phyloP scores from a whole-genome alignment of 164 flowering plant species.

The Vitis amurensis region DNA sequence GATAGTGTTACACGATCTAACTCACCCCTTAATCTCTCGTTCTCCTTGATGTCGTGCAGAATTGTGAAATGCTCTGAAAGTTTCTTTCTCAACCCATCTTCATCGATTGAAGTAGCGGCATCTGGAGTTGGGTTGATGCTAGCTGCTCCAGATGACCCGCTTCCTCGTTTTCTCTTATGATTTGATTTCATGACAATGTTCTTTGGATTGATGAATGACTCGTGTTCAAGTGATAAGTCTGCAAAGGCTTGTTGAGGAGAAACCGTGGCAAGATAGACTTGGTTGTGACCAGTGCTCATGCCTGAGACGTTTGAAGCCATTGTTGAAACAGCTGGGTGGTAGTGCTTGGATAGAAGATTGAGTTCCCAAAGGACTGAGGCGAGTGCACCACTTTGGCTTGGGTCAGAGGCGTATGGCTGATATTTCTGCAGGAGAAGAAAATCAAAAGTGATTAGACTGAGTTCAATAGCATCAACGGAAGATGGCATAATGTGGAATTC shows the following conservation, averaged over 20 bases:
- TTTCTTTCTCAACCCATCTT: constrained; percentile 50
- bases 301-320: constrained; percentile 58
- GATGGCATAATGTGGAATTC: no score
- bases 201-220: constrained; percentile 31
- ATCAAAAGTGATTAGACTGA: no score
- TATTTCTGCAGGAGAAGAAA: constrained; percentile 52
- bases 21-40: constrained; percentile 61
- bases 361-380: constrained; percentile 91
- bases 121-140: constrained; percentile 1
- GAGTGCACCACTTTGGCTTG: constrained; percentile 79
- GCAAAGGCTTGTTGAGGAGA: constrained; percentile 74
- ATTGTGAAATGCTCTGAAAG: constrained; percentile 56
- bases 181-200: constrained; percentile 22
- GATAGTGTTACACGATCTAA: constrained; percentile 39
- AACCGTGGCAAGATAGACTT: constrained; percentile 39
- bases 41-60: constrained; percentile 57
- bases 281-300: constrained; percentile 48
- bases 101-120: constrained; percentile 21
- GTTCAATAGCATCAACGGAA: background rate
- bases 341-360: constrained; percentile 67
- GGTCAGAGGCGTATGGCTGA: constrained; percentile 75
- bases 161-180: constrained; percentile 48
- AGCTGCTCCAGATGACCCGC: constrained; percentile 6
- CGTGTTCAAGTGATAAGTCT: constrained; percentile 52
- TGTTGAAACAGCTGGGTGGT: constrained; percentile 62